Percentiles rank a stretch among this genome's conserved stretches.
Conservation (phyloP, 495 filamentous ascomycete genomes). For the Neurospora sp. region DNA sequence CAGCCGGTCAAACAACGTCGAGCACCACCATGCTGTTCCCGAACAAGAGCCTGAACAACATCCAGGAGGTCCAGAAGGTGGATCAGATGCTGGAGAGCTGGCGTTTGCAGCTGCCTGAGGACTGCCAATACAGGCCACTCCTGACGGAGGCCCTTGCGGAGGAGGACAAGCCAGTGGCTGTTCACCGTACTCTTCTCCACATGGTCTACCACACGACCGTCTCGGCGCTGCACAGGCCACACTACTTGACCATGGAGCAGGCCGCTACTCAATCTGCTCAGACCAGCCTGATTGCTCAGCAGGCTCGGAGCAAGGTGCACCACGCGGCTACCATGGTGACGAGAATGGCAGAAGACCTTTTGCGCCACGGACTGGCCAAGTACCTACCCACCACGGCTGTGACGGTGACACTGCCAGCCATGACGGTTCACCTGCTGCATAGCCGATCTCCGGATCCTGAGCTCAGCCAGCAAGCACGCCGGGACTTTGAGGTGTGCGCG, state of each 20-base stretch:
- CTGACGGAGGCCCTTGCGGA: conserved; percentile 35
- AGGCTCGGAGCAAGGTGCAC: conserved; percentile 67
- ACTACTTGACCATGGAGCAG: conserved; percentile 60
- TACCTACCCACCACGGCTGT: conserved; percentile 82
- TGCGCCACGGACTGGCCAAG: conserved; percentile 54
- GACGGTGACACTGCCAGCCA: conserved; percentile 78
- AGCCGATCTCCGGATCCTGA: conserved; percentile 68
- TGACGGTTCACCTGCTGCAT: conserved; percentile 84
- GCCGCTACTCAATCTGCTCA: conserved; percentile 41
- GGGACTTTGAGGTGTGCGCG: conserved; percentile 80
- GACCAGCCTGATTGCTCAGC: conserved; percentile 47
- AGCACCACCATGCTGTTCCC: conserved; percentile 87
- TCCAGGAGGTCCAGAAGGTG: conserved; percentile 60
- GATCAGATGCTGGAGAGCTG: conserved; percentile 66
- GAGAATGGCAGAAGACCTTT: conserved; percentile 61
- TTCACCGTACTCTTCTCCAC: conserved; percentile 70
- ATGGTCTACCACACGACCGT: conserved; percentile 85
- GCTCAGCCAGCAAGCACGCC: conserved; percentile 55
- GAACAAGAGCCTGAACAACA: conserved; percentile 69
- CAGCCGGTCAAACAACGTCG: conserved; percentile 42
- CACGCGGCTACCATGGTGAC: conserved; percentile 74
- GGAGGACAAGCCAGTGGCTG: conserved; percentile 41
- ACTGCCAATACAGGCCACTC: conserved; percentile 50
- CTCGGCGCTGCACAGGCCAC: conserved; percentile 77
- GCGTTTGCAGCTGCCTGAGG: conserved; percentile 55